Evolutionary conservation across 2,329 filamentous ascomycete species (phyloP), one percentile per base, ranked within the genome.

Genomic region (Cladophialophora psammophila): DNA sequence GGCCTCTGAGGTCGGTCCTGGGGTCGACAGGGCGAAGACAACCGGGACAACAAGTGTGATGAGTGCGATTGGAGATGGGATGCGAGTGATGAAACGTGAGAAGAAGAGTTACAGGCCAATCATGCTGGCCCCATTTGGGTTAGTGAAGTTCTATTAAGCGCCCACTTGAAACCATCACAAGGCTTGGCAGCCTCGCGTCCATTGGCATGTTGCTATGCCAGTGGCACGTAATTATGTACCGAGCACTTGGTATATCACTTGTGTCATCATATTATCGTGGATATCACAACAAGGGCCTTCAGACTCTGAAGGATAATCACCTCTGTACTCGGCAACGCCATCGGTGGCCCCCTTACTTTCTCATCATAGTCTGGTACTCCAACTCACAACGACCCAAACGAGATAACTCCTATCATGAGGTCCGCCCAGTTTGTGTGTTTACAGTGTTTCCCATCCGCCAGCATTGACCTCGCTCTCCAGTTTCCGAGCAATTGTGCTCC

Each of bases 401-500:
- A 3, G 26, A 2, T 2, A 2, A 26, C 26, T 26, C 26, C 26
- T 26, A 26, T 26, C 26, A 26, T 26, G 26, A n/a, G n/a, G 26
- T 26, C 26, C 26, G 26, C 26, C 26, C 26, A 26, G 26, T 26
- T 26, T 26, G 26, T 26, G 34, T 32, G 34, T 31, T 53, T 60
- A 70, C 34, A 73, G 61, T 15, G 72, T 97, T 82, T 99, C 95
- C 95, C 95, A 99, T 0, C 95, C 95, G 0, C 95, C 95, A 74
- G 93, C 97, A 76, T 99, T 99, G 53, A 97, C 93, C 78, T 99
- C 95, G 13, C 92, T 91, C 82, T 99, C 95, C 72, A 99, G 80
- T 79, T 93, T 94, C 72, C 95, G 86, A 71, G 91, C 92, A 76
- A 99, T 97, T 55, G 93, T 89, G 72, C 91, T 96, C 40, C 94